Percentiles rank a stretch among this genome's conserved stretches.
These are phyloP conservation scores for Phlebopus sp. DNA, from an alignment of 1,284 basidiomycete species.

Conservation along the genomic window DNA sequence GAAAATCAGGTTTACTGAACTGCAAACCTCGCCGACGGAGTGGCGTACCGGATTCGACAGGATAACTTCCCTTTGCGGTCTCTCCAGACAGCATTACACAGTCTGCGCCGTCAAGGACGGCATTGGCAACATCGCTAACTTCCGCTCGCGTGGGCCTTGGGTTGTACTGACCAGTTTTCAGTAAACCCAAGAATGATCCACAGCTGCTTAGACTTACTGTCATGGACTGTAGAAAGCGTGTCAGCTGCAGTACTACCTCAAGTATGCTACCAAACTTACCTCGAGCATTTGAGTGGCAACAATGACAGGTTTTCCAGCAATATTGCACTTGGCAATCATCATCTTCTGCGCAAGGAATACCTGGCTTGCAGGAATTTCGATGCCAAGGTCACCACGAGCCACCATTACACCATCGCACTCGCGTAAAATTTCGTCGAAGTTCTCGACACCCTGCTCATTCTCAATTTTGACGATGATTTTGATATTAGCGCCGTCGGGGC, in stretches of 20 bases:
- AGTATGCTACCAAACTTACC: slow-evolving; percentile 42
- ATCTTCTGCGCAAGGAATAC: slow-evolving; percentile 99
- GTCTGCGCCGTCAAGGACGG: slow-evolving; percentile 94
- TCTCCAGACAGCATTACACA: slow-evolving; percentile 99
- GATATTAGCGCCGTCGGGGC: slow-evolving; percentile 88
- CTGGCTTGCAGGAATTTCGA: slow-evolving; percentile 96
- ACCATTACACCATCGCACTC: slow-evolving; percentile 98
- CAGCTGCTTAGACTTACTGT: slow-evolving; percentile 54
- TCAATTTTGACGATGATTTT: slow-evolving; percentile 99
- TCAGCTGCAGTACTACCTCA: slow-evolving; percentile 13
- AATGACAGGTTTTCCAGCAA: slow-evolving; percentile 95
- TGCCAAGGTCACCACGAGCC: slow-evolving; percentile 95
- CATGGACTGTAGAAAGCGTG: slow-evolving; percentile 66
- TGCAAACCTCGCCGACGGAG: not conserved
- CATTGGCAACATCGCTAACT: slow-evolving; percentile 97
- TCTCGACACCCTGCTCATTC: slow-evolving; percentile 95
- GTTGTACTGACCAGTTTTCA: slow-evolving; percentile 69
- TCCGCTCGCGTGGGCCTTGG: slow-evolving; percentile 95
- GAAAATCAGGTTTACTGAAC: slow-evolving; percentile 13
- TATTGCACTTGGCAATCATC: slow-evolving; percentile 99
- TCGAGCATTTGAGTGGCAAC: slow-evolving; percentile 99
- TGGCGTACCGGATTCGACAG: slow-evolving; percentile 81
- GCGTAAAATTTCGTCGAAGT: slow-evolving; percentile 95
- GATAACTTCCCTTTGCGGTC: slow-evolving; percentile 95
- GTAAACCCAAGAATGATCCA: slow-evolving; percentile 2